Evolutionary conservation across 257 asterid genomes (phyloP).

Genomic region (Rubia yunnanensis): DNA sequence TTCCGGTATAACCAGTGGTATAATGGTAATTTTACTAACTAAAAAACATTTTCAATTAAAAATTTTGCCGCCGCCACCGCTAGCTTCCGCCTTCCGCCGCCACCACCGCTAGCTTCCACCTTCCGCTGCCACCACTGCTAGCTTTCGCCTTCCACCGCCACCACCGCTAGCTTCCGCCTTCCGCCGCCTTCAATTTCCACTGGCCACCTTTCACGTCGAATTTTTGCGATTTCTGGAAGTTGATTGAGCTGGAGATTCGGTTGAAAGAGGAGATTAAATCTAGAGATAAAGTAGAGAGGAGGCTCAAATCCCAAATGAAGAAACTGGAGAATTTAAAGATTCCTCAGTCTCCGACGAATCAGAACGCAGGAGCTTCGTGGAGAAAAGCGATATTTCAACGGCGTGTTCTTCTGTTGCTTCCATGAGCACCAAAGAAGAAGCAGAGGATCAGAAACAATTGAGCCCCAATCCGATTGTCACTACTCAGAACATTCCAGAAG

Average conservation of each 20-base stretch:
- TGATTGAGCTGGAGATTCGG: slow-evolving; percentile 53
- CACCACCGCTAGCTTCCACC: too few relatives aligned
- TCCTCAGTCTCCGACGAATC: slow-evolving; percentile 40
- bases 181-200: too few relatives aligned
- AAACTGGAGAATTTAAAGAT: slow-evolving; percentile 53
- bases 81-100: too few relatives aligned
- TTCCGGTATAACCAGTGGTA: too few relatives aligned
- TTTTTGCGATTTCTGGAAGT: slow-evolving; percentile 23
- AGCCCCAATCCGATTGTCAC: neutral
- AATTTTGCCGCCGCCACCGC: too few relatives aligned
- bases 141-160: too few relatives aligned
- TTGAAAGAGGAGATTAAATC: slow-evolving; percentile 61
- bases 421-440: slow-evolving; percentile 19
- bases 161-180: too few relatives aligned
- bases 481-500: slow-evolving; percentile 10
- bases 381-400: slow-evolving; percentile 39
- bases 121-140: too few relatives aligned
- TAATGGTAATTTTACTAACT: too few relatives aligned
- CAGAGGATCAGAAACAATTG: slow-evolving; percentile 8
- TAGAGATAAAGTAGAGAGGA: slow-evolving; percentile 70
- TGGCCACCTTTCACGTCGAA: too few relatives aligned
- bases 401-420: slow-evolving; percentile 31
- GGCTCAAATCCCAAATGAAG: slow-evolving; percentile 43
- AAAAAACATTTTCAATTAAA: too few relatives aligned
- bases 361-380: slow-evolving; percentile 27